phyloP scores from a whole-genome alignment of 371 early-diverging fungal species.

The Globomyces sp. region DNA sequence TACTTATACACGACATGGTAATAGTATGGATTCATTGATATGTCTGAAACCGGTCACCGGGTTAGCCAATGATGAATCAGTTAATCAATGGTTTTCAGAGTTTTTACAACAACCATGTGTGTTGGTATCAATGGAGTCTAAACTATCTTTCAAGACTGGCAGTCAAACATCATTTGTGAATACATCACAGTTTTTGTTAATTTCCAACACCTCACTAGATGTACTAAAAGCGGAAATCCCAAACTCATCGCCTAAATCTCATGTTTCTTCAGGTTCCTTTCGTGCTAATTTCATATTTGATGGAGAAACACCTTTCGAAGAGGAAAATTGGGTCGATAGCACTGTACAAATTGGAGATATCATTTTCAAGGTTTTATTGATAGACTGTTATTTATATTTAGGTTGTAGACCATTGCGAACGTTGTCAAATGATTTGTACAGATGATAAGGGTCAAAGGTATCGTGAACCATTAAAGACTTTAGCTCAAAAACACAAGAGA shows the following conservation, averaged over 20 bases:
- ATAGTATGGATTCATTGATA: background rate
- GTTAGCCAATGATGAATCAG: slow-evolving; percentile 35
- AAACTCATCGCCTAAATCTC: slow-evolving; percentile 3
- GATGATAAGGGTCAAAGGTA: slow-evolving; percentile 52
- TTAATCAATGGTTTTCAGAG: slow-evolving; percentile 55
- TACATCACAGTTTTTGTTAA: slow-evolving; percentile 62
- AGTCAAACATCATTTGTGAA: slow-evolving; percentile 55
- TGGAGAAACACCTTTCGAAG: slow-evolving; percentile 50
- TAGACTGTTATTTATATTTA: slow-evolving; percentile 39
- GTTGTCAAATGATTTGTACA: slow-evolving; percentile 69
- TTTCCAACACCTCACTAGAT: slow-evolving; percentile 53
- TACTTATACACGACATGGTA: background rate
- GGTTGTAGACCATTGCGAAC: slow-evolving; percentile 57
- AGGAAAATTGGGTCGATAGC: slow-evolving; percentile 51
- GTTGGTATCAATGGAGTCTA: slow-evolving; percentile 37
- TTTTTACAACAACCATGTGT: slow-evolving; percentile 57
- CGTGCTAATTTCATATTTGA: slow-evolving; percentile 60
- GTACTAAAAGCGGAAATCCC: slow-evolving; percentile 48
- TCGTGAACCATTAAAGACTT: slow-evolving; percentile 56
- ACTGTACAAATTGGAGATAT: too few species aligned
- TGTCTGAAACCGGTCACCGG: slow-evolving; percentile 32
- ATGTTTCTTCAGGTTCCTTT: slow-evolving; percentile 42
- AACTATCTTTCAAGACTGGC: slow-evolving; percentile 29
- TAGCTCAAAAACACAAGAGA: slow-evolving; percentile 30
- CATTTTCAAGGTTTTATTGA: background rate